A percentile compares a stretch with the other conserved stretches of the same genome.
Conservation (phyloP, 2,329 filamentous ascomycete genomes). For the Didymosphaeria variabile region DNA sequence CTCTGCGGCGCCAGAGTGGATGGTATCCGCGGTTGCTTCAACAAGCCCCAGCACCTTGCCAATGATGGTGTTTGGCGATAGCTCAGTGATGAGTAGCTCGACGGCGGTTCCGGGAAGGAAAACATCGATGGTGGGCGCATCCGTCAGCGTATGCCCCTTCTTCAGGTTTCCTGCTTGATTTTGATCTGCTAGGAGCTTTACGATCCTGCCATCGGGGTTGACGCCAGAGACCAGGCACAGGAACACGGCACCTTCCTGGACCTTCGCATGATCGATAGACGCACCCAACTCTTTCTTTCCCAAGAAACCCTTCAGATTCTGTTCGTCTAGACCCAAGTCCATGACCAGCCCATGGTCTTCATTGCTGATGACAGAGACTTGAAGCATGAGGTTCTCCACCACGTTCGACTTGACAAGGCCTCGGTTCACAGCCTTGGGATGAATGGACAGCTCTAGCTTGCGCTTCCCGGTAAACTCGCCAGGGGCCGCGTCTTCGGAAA, state of each 20-base stretch:
- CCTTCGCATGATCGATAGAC: slow-evolving; percentile 68
- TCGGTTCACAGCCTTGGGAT: slow-evolving; percentile 80
- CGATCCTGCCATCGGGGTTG: slow-evolving; percentile 79
- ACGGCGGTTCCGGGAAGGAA: slow-evolving; percentile 93
- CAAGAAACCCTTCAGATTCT: slow-evolving; percentile 80
- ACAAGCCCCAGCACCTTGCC: slow-evolving; percentile 94
- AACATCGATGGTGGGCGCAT: slow-evolving; percentile 86
- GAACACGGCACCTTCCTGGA: slow-evolving; percentile 85
- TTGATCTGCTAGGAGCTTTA: slow-evolving; percentile 82
- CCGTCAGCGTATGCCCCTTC: slow-evolving; percentile 71
- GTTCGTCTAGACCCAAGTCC: slow-evolving; percentile 80
- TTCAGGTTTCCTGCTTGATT: slow-evolving; percentile 73
- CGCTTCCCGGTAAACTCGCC: slow-evolving; percentile 68
- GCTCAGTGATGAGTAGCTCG: slow-evolving; percentile 82
- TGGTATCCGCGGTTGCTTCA: slow-evolving; percentile 87
- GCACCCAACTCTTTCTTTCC: slow-evolving; percentile 81
- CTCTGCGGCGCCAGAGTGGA: slow-evolving; percentile 83
- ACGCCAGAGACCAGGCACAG: slow-evolving; percentile 82
- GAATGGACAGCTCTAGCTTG: slow-evolving; percentile 86
- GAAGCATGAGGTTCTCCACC: slow-evolving; percentile 78
- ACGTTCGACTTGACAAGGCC: slow-evolving; percentile 77
- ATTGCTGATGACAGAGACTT: slow-evolving; percentile 89
- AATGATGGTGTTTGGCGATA: slow-evolving; percentile 75
- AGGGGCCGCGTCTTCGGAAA: slow-evolving; percentile 68
- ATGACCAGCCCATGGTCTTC: slow-evolving; percentile 96